Evolutionary conservation across 371 early-diverging fungal species (phyloP).

Genomic region (Rhizopus sp.): DNA sequence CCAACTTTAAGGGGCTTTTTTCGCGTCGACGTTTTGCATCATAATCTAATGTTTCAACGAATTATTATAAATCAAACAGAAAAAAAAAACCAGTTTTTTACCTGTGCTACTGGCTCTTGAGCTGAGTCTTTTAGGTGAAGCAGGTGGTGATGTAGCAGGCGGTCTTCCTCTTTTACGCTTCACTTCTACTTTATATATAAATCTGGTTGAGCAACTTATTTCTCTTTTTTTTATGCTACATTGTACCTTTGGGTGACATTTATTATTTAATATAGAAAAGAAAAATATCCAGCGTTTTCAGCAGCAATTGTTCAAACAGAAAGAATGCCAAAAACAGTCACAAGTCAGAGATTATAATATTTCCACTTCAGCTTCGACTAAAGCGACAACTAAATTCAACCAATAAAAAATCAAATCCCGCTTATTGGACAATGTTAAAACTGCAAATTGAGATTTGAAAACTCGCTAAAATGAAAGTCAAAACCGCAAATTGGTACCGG

Average conservation of each 20-base stretch:
- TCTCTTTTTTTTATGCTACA: background rate
- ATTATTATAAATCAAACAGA: conserved; percentile 8
- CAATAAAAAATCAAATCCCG: no score
- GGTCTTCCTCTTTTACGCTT: conserved; percentile 31
- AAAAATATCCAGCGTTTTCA: no score
- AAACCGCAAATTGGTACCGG: no score
- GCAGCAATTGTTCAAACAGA: no score
- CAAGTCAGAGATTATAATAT: no score
- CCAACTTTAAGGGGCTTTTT: conserved; percentile 6
- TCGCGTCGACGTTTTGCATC: conserved; percentile 32
- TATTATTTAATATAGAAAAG: background rate
- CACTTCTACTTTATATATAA: background rate
- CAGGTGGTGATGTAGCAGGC: conserved; percentile 6
- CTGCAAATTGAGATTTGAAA: no score
- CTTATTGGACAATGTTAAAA: no score
- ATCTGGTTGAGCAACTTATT: background rate
- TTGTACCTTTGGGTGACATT: conserved; percentile 2
- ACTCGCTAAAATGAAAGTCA: no score
- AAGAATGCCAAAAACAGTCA: no score
- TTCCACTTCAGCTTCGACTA: no score
- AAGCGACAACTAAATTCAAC: no score
- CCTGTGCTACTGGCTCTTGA: conserved; percentile 13
- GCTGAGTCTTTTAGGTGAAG: conserved; percentile 17
- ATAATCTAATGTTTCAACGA: background rate
- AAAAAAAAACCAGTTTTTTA: conserved; percentile 3